A percentile compares a stretch with the other conserved stretches of the same genome.
Evolutionary conservation across 352 stramenopile species (phyloP).

Genomic region (Salisapilia sapeloensis): DNA sequence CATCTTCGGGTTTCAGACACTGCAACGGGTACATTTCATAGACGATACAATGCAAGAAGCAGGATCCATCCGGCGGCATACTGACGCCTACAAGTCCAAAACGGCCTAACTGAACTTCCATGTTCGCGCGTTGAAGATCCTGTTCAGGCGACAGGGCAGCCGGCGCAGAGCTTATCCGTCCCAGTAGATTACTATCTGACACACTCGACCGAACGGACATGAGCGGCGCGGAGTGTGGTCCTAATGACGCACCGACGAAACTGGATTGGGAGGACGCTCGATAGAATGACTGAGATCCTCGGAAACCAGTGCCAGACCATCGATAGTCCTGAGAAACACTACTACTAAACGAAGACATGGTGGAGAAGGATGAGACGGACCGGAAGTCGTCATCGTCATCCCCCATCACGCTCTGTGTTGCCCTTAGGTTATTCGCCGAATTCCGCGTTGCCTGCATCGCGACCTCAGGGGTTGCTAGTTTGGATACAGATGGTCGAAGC

Average conservation of each 20-base stretch:
- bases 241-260: too few species aligned
- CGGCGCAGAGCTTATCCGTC: too few species aligned
- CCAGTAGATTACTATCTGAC: too few species aligned
- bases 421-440: too few species aligned
- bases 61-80: slow-evolving; percentile 70
- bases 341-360: slow-evolving; percentile 36
- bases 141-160: slow-evolving; percentile 47
- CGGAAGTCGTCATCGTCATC: slow-evolving; percentile 69
- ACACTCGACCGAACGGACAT: neutral
- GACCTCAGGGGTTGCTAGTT: slow-evolving; percentile 28
- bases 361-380: slow-evolving; percentile 47
- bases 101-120: slow-evolving; percentile 53
- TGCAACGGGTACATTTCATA: slow-evolving; percentile 77
- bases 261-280: too few species aligned
- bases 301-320: slow-evolving; percentile 67
- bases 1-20: slow-evolving; percentile 39
- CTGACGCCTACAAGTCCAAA: slow-evolving; percentile 47
- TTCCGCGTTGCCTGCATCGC: slow-evolving; percentile 12
- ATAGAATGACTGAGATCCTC: slow-evolving; percentile 37
- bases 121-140: slow-evolving; percentile 56
- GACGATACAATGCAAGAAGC: slow-evolving; percentile 66
- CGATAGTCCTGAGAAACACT: slow-evolving; percentile 35
- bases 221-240: neutral
- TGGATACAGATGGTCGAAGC: slow-evolving; percentile 43
- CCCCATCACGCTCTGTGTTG: slow-evolving; percentile 47